Percentiles rank a stretch among this genome's conserved stretches.
Conservation (phyloP, 2,329 filamentous ascomycete genomes). For the Penicillium sp. region DNA sequence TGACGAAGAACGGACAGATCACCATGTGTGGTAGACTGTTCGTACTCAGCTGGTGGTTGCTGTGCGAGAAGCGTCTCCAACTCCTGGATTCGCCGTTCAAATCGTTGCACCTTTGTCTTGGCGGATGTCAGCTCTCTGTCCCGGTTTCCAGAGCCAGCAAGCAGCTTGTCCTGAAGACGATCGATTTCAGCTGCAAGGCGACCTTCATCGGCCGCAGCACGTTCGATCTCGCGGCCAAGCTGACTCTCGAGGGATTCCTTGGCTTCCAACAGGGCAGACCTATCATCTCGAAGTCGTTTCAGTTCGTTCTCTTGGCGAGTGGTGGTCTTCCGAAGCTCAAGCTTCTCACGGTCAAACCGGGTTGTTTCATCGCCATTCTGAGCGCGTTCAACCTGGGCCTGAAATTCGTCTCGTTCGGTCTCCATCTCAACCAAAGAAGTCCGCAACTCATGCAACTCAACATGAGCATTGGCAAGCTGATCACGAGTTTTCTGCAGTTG, state of each 20-base stretch:
- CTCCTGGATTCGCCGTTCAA: constrained; percentile 58
- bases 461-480: constrained; percentile 58
- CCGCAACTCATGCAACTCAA: constrained; percentile 61
- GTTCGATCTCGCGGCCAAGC: constrained; percentile 65
- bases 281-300: constrained; percentile 65
- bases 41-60: constrained; percentile 45
- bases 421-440: constrained; percentile 58
- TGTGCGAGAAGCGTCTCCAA: constrained; percentile 56
- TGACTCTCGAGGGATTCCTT: constrained; percentile 62
- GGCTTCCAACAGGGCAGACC: constrained; percentile 56
- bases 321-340: constrained; percentile 67
- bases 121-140: constrained; percentile 53
- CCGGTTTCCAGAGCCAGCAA: constrained; percentile 37
- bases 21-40: constrained; percentile 33
- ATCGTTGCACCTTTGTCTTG: constrained; percentile 62
- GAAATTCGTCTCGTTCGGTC: constrained; percentile 66
- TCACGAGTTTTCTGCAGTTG: constrained; percentile 63
- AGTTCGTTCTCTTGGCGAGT: constrained; percentile 67
- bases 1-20: constrained; percentile 63
- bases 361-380: constrained; percentile 59
- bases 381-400: constrained; percentile 57
- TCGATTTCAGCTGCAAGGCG: constrained; percentile 53
- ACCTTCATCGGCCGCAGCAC: constrained; percentile 65
- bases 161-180: constrained; percentile 54
- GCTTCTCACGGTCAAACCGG: constrained; percentile 65